Conservation (phyloP, 1,284 basidiomycete genomes). For the Ustilago crameri region DNA sequence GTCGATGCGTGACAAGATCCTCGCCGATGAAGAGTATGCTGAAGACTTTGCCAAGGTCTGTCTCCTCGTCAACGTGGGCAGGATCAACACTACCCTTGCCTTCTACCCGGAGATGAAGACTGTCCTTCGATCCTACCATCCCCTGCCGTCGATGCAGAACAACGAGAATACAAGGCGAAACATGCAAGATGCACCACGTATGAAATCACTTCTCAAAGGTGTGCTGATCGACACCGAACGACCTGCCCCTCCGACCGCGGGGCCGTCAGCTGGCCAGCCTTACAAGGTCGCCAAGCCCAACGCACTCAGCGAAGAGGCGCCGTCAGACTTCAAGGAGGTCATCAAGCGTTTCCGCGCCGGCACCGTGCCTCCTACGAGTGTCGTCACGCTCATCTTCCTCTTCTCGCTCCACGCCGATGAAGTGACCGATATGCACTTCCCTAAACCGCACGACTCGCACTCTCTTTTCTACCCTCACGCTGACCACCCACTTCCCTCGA, state of each 20-base stretch:
- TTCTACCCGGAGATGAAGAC: constrained; percentile 82
- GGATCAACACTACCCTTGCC: constrained; percentile 92
- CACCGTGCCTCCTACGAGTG: constrained; percentile 56
- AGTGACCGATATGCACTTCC: constrained; percentile 59
- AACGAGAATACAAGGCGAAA: constrained; percentile 74
- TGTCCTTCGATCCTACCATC: constrained; percentile 81
- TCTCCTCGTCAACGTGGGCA: constrained; percentile 87
- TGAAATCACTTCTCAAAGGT: constrained; percentile 81
- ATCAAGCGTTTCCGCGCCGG: constrained; percentile 52
- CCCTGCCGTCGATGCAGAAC: constrained; percentile 81
- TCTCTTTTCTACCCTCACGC: constrained; percentile 65
- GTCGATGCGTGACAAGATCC: constrained; percentile 84
- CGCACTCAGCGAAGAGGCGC: constrained; percentile 58
- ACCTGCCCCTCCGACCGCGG: constrained; percentile 56
- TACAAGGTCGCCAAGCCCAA: constrained; percentile 39
- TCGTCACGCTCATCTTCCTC: constrained; percentile 65
- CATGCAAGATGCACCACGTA: constrained; percentile 82
- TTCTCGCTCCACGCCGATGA: constrained; percentile 57
- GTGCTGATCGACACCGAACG: constrained; percentile 79
- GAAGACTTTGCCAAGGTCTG: constrained; percentile 82
- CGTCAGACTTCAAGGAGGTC: constrained; percentile 56
- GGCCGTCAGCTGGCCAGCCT: constrained; percentile 48
- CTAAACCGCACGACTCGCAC: constrained; percentile 57
- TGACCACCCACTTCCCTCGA: constrained; percentile 52
- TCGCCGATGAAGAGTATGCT: constrained; percentile 80